These are phyloP conservation scores for Nicotiana obtusifolia DNA, from an alignment of 257 asterid species.

Conservation along the genomic window DNA sequence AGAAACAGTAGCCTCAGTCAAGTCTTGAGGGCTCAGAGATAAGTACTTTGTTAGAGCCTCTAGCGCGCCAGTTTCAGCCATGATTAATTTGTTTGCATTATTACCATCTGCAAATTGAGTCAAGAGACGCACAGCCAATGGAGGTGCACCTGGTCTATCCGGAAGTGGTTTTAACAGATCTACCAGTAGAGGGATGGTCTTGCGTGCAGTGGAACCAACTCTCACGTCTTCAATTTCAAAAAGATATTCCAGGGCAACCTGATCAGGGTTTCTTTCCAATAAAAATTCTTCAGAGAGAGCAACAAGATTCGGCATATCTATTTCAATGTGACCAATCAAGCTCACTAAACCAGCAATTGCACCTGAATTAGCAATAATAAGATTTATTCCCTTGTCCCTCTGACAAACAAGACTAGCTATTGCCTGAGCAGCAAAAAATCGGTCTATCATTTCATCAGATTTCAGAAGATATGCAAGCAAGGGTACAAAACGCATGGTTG, in stretches of 20 bases:
- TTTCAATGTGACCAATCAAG: slow-evolving; percentile 61
- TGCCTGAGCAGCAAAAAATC: slow-evolving; percentile 83
- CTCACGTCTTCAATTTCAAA: slow-evolving; percentile 73
- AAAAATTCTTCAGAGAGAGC: slow-evolving; percentile 70
- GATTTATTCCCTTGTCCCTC: slow-evolving; percentile 52
- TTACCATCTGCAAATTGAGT: slow-evolving; percentile 69
- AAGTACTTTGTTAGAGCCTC: slow-evolving; percentile 76
- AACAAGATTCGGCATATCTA: slow-evolving; percentile 55
- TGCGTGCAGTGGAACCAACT: slow-evolving; percentile 58
- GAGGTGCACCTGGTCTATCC: slow-evolving; percentile 84
- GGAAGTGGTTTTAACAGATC: slow-evolving; percentile 83
- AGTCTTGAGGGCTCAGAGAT: slow-evolving; percentile 81
- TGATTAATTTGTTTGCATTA: slow-evolving; percentile 60
- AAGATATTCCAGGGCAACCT: slow-evolving; percentile 55
- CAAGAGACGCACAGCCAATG: slow-evolving; percentile 58
- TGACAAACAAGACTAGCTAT: slow-evolving; percentile 70
- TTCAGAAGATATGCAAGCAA: slow-evolving; percentile 50
- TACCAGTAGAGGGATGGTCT: slow-evolving; percentile 68
- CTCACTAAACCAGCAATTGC: slow-evolving; percentile 59
- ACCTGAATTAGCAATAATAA: slow-evolving; percentile 68
- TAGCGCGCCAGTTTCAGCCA: slow-evolving; percentile 85
- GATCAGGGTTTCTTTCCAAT: slow-evolving; percentile 63
- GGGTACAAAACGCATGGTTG: slow-evolving; percentile 43
- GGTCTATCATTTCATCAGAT: slow-evolving; percentile 62
- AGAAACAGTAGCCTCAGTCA: slow-evolving; percentile 66